These are phyloP conservation scores for Apiotrichum sp. DNA, from an alignment of 1,284 basidiomycete genomes.

Conservation along the genomic window DNA sequence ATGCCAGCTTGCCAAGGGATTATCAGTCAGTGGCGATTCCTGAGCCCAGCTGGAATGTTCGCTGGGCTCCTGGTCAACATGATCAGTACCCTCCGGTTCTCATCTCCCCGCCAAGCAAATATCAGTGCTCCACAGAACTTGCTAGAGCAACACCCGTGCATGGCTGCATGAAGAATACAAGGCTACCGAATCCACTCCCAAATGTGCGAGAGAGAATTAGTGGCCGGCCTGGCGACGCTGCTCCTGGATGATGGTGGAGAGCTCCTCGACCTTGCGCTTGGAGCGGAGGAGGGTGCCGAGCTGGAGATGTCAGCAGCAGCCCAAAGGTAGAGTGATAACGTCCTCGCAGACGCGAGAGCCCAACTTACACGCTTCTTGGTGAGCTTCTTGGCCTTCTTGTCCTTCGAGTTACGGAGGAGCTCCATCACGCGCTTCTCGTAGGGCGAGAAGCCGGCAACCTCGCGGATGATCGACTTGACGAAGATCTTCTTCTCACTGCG, in stretches of 20 bases:
- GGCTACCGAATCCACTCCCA: conserved; percentile 1
- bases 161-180: conserved; percentile 15
- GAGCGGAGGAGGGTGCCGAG: conserved; percentile 92
- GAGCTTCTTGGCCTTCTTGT: conserved; percentile 96
- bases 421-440: conserved; percentile 99
- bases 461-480: conserved; percentile 82
- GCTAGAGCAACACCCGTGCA: conserved; percentile 10
- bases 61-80: too few relatives aligned
- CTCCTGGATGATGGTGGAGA: conserved; percentile 76
- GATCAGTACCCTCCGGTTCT: too few relatives aligned
- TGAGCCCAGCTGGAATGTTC: too few relatives aligned
- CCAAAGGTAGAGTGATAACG: background rate
- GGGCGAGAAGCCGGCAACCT: conserved; percentile 95
- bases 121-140: too few relatives aligned
- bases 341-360: background rate
- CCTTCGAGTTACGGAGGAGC: conserved; percentile 98
- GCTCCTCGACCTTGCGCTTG: conserved; percentile 96
- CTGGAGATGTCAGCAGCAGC: conserved; percentile 47
- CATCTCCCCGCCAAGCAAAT: too few relatives aligned
- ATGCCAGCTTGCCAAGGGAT: too few relatives aligned
- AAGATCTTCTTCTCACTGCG: conserved; percentile 68
- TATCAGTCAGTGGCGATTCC: too few relatives aligned
- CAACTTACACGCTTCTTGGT: conserved; percentile 89
- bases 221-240: conserved; percentile 48
- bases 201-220: conserved; percentile 27